Conservation (phyloP, 768 basidiomycete genomes). For the Pseudohyphozyma bogoriensis region DNA sequence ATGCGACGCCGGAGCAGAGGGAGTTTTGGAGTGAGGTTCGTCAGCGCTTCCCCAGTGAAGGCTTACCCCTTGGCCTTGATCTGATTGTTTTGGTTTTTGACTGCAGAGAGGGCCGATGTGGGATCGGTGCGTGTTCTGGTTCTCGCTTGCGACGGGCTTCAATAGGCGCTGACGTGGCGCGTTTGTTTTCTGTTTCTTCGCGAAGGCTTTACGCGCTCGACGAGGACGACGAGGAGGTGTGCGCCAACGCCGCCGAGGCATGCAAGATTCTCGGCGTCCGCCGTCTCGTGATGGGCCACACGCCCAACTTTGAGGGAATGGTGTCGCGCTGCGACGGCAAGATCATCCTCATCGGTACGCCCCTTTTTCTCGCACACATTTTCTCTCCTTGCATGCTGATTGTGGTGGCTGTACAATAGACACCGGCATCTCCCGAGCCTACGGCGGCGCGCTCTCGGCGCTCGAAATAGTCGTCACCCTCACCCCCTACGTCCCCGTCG, state of each 20-base stretch:
- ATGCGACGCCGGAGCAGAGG: conserved; percentile 55
- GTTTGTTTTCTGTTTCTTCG: conserved; percentile 49
- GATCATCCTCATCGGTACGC: conserved; percentile 89
- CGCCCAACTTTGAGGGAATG: conserved; percentile 81
- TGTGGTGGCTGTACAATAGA: no score
- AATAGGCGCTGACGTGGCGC: background rate
- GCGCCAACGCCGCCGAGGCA: conserved; percentile 60
- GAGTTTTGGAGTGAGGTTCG: conserved; percentile 66
- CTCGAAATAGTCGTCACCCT: conserved; percentile 77
- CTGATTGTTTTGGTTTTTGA: no score
- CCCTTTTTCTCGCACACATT: conserved; percentile 39
- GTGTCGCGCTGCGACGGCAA: conserved; percentile 80
- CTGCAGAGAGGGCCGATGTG: conserved; percentile 2
- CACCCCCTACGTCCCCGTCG: conserved; percentile 47
- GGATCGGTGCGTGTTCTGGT: background rate
- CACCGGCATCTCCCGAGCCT: conserved; percentile 46
- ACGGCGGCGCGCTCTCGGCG: conserved; percentile 84
- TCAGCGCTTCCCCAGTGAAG: conserved; percentile 34
- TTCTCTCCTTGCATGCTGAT: background rate
- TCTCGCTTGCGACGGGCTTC: background rate
- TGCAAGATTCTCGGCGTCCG: conserved; percentile 66
- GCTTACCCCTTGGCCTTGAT: no score
- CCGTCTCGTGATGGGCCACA: conserved; percentile 93
- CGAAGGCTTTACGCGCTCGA: conserved; percentile 88
- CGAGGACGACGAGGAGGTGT: conserved; percentile 54